These are phyloP conservation scores for Pseudotulostoma volvatum DNA, from an alignment of 495 filamentous ascomycete species.

Conservation along the genomic window DNA sequence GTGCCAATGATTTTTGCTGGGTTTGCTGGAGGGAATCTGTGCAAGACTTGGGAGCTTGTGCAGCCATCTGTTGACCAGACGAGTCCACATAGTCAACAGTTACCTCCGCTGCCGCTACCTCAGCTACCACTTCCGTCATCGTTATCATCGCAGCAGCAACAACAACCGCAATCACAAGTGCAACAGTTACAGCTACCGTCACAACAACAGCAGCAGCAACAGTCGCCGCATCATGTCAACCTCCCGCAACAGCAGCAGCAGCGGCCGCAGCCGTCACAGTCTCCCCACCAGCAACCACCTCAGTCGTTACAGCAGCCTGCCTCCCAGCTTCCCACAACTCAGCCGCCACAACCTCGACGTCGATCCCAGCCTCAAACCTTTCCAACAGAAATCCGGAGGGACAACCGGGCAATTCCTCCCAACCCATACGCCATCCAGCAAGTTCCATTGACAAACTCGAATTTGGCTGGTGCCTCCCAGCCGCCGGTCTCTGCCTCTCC, in stretches of 20 bases:
- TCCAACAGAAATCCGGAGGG: slow-evolving; percentile 17
- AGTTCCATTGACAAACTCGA: slow-evolving; percentile 2
- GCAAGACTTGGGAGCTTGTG: slow-evolving; percentile 50
- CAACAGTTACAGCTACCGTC: slow-evolving; percentile 1
- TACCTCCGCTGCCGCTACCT: slow-evolving; percentile 29
- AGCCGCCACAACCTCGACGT: slow-evolving; percentile 1
- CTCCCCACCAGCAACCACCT: slow-evolving; percentile 18
- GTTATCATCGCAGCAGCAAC: slow-evolving; percentile 22
- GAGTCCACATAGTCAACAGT: slow-evolving; percentile 25
- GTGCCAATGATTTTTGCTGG: slow-evolving; percentile 82
- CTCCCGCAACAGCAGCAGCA: not conserved
- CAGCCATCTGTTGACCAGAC: slow-evolving; percentile 46
- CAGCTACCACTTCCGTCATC: slow-evolving; percentile 29
- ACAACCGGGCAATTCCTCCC: slow-evolving; percentile 18
- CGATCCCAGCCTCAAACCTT: slow-evolving; percentile 3
- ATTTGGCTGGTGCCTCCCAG: slow-evolving; percentile 7
- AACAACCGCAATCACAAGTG: slow-evolving; percentile 19
- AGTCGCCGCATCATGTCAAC: not conserved
- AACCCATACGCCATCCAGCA: slow-evolving; percentile 19
- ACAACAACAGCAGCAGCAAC: not conserved
- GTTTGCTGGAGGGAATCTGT: slow-evolving; percentile 50
- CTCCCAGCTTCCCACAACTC: slow-evolving; percentile 1
- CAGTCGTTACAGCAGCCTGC: slow-evolving; percentile 26
- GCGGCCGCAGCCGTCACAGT: not conserved
- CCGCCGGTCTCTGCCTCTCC: slow-evolving; percentile 11